A percentile compares a stretch with the other conserved stretches of the same genome.
Evolutionary conservation across 1,139 yeast genomes (phyloP).

Genomic region (Nakaseomyces uthaithaninus): DNA sequence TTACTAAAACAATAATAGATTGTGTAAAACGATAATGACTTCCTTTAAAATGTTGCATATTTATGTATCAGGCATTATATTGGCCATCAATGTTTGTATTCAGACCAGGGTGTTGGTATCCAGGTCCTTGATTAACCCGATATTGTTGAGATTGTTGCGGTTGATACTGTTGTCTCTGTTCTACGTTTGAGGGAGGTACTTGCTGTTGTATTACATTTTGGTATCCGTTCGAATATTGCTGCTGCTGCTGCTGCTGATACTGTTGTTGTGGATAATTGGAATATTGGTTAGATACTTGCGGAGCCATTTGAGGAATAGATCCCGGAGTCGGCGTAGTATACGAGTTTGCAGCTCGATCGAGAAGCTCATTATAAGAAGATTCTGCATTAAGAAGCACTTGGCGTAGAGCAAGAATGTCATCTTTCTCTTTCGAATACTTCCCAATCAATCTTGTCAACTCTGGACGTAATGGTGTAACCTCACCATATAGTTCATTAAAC

Average conservation of each 20-base stretch:
- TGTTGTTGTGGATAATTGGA: too few species aligned
- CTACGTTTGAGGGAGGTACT: too few species aligned
- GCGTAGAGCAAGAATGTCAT: constrained; percentile 65
- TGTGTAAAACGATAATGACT: too few species aligned
- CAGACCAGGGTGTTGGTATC: constrained; percentile 3
- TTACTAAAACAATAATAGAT: too few species aligned
- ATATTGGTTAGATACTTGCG: too few species aligned
- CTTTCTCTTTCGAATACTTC: constrained; percentile 63
- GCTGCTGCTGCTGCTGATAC: constrained; percentile 15
- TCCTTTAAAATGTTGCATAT: too few species aligned
- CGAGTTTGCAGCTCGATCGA: constrained; percentile 39
- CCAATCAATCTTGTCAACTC: constrained; percentile 65
- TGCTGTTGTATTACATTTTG: too few species aligned
- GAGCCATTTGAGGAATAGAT: neutral
- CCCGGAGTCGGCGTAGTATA: constrained; percentile 15
- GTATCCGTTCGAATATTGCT: constrained; percentile 12
- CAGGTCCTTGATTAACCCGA: neutral
- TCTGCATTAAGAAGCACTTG: constrained; percentile 62
- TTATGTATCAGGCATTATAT: too few species aligned
- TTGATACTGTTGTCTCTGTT: constrained; percentile 14
- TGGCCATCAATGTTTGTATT: neutral
- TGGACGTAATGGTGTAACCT: constrained; percentile 65
- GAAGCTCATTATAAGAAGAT: constrained; percentile 56
- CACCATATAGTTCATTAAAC: constrained; percentile 52
- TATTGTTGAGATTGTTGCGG: constrained; percentile 9